Percentiles rank a stretch among this genome's conserved stretches.
Evolutionary conservation across 495 filamentous ascomycete species (phyloP).

Genomic region (Chaetomium fimeti): DNA sequence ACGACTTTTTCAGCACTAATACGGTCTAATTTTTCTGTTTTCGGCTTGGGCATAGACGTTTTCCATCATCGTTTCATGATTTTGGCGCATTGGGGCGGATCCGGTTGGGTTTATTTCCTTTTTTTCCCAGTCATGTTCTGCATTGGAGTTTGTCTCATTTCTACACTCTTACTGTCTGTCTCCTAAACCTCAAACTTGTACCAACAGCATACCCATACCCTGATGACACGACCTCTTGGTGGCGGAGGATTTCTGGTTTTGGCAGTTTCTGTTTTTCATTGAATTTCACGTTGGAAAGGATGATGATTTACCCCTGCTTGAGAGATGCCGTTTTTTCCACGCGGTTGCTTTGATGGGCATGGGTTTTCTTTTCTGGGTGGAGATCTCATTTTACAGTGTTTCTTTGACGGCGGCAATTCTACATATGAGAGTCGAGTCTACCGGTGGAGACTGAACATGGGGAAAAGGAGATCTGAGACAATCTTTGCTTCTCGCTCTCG

Average conservation of each 20-base stretch:
- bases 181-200: slow-evolving; percentile 8
- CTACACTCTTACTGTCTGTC: slow-evolving; percentile 5
- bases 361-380: slow-evolving; percentile 13
- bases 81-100: slow-evolving; percentile 12
- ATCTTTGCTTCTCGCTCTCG: slow-evolving; percentile 23
- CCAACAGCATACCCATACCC: slow-evolving; percentile 19
- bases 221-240: slow-evolving; percentile 14
- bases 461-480: slow-evolving; percentile 10
- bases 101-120: slow-evolving; percentile 1
- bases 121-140: slow-evolving; percentile 8
- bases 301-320: slow-evolving; percentile 9
- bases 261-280: slow-evolving; percentile 7
- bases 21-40: slow-evolving; percentile 14
- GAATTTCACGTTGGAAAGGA: slow-evolving; percentile 5
- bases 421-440: neutral
- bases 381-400: slow-evolving; percentile 14
- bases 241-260: slow-evolving; percentile 13
- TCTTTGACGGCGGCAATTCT: slow-evolving; percentile 9
- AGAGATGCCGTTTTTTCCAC: slow-evolving; percentile 7
- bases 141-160: slow-evolving; percentile 15
- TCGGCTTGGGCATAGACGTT: slow-evolving; percentile 20
- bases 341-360: slow-evolving; percentile 13
- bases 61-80: slow-evolving; percentile 19
- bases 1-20: slow-evolving; percentile 11
- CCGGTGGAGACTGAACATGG: neutral